Conservation (phyloP, 1,284 basidiomycete genomes). For the Boletus mariae region DNA sequence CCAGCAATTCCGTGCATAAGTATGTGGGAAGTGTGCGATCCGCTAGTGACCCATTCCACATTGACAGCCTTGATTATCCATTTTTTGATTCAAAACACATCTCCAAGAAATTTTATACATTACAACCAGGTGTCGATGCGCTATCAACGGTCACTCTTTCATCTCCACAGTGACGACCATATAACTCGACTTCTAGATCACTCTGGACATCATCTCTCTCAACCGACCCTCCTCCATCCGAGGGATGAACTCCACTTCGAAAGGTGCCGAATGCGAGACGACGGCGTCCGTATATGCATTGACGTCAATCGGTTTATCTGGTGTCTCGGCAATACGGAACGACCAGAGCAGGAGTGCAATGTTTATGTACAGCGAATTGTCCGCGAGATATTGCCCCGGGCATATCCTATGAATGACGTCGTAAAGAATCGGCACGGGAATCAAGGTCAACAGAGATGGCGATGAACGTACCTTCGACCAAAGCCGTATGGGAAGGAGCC, state of each 20-base stretch:
- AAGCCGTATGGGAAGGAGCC: conserved; percentile 56
- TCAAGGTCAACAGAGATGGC: background rate
- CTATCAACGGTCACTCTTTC: too few relatives aligned
- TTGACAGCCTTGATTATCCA: too few relatives aligned
- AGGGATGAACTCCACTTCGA: conserved; percentile 17
- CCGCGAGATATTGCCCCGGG: conserved; percentile 21
- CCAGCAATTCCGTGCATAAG: too few relatives aligned
- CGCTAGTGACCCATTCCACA: too few relatives aligned
- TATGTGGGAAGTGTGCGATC: too few relatives aligned
- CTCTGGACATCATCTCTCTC: conserved; percentile 4
- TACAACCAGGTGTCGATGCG: too few relatives aligned
- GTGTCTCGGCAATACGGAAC: conserved; percentile 16
- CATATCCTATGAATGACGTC: conserved; percentile 11
- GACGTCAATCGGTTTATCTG: conserved; percentile 14
- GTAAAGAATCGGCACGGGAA: background rate
- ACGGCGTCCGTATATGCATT: conserved; percentile 8
- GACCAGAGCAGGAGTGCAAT: conserved; percentile 24
- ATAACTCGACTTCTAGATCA: background rate
- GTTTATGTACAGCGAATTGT: conserved; percentile 22
- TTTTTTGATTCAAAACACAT: too few relatives aligned
- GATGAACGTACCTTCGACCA: conserved; percentile 45
- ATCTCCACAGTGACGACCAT: too few relatives aligned
- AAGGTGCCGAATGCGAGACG: conserved; percentile 9
- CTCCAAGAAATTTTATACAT: too few relatives aligned
- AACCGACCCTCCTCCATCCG: conserved; percentile 9